A percentile compares a stretch with the other conserved stretches of the same genome.
These are phyloP conservation scores for Thelonectria blattea DNA, from an alignment of 2,329 filamentous ascomycete species.

Conservation along the genomic window DNA sequence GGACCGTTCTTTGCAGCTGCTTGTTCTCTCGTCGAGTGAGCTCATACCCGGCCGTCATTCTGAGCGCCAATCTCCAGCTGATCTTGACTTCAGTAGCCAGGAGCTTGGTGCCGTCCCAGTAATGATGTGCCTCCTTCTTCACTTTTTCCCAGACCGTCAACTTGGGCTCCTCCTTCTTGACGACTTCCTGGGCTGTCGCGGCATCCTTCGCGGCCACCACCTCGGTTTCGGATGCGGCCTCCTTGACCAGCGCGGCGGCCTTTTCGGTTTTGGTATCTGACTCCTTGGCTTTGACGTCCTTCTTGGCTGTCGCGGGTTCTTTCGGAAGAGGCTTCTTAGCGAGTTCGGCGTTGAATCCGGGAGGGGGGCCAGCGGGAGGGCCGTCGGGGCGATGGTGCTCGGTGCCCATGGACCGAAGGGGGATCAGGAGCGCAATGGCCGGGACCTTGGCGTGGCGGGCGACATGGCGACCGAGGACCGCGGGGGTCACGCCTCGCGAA, in stretches of 20 bases:
- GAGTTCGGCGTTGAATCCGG: constrained; percentile 88
- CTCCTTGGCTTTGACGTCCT: constrained; percentile 37
- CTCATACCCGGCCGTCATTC: constrained; percentile 98
- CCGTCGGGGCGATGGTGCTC: constrained; percentile 61
- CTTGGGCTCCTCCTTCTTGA: constrained; percentile 79
- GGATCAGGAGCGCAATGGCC: constrained; percentile 63
- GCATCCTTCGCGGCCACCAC: constrained; percentile 42
- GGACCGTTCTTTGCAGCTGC: constrained; percentile 90
- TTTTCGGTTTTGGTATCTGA: constrained; percentile 21
- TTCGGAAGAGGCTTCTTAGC: constrained; percentile 82
- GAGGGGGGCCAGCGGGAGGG: constrained; percentile 71
- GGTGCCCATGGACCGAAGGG: constrained; percentile 62
- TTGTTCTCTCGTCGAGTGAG: constrained; percentile 91
- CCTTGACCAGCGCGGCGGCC: constrained; percentile 31
- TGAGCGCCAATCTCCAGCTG: constrained; percentile 86
- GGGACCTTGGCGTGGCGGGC: constrained; percentile 54
- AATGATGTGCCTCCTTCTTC: constrained; percentile 91
- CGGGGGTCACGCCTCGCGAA: constrained; percentile 54
- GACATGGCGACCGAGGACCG: constrained; percentile 54
- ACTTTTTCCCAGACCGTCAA: constrained; percentile 89
- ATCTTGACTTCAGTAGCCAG: constrained; percentile 91
- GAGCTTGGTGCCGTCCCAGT: constrained; percentile 98
- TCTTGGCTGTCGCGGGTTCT: constrained; percentile 49
- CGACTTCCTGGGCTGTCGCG: constrained; percentile 49
- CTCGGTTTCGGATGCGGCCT: constrained; percentile 36